Evolutionary conservation across 805 yeast species (phyloP), one percentile per base, ranked within the genome.

Genomic region (Saccharomycopsis oosterbeekiorum): DNA sequence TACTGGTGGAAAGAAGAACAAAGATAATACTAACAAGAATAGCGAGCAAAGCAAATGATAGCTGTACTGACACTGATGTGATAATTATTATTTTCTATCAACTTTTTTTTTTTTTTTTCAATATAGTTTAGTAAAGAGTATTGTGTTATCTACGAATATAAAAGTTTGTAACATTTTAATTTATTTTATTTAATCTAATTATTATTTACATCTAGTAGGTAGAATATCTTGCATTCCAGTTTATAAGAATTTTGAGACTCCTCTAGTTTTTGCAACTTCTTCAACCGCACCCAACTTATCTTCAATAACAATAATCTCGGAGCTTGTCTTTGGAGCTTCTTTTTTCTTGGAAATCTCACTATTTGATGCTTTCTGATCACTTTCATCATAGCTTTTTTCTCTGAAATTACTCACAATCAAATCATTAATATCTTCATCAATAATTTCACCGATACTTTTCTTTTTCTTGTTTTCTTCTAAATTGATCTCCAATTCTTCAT

Each of bases 241-340:
- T 69, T 65, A 77, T 58, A 77, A 65, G 61, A 77, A 77, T 62
- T 70, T 74, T 11, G 70, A 65, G 1, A 76, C 70, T 53, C 69
- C 69, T 6, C 74, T 74, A n/a, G 70, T 73, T 58, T 70, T 71
- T 1, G 79, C 79, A 5, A 75, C 73, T 8, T 69, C 72, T 10
- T 68, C 70, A 36, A 74, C 68, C 15, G 75, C 78, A 15, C 80
- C 80, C 1, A 79, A 77, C 1, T 62, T 69, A 41, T 74, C 76
- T 17, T 75, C 75, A 14, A 76, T 70, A 4, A 74, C 62, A 62
- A 64, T 63, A 6, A 62, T 67, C 26, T 67, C 66, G 12, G 63
- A 14, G 60, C 15, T 3, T 64, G 59, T 26, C 61, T 67, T 59
- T 69, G 65, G 58, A 1, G 66, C 64, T 24, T 69, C 67, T 26